A percentile compares a stretch with the other conserved stretches of the same genome.
Evolutionary conservation across 2,329 filamentous ascomycete species (phyloP).

Genomic region (Berkeleyomyces basicola): DNA sequence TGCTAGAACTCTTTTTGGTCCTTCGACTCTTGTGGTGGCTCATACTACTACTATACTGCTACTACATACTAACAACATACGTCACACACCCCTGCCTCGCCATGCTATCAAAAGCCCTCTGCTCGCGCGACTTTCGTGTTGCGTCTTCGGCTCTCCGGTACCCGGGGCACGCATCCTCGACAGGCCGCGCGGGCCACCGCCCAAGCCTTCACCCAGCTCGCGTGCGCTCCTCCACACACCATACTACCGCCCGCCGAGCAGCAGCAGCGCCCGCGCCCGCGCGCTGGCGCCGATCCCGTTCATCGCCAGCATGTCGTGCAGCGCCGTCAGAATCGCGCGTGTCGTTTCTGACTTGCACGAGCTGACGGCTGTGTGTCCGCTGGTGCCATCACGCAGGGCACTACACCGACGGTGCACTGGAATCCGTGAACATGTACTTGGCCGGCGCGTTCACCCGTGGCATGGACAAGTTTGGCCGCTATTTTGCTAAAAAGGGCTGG

Average conservation of each 20-base stretch:
- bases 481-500: conserved; percentile 67
- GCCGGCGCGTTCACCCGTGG: conserved; percentile 40
- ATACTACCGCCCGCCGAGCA: not conserved
- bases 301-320: conserved; percentile 53
- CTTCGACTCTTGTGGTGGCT: no score
- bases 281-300: conserved; percentile 28
- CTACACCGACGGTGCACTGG: conserved; percentile 51
- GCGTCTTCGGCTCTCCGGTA: not conserved
- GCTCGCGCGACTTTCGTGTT: not conserved
- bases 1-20: not conserved
- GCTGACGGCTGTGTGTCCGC: conserved; percentile 70
- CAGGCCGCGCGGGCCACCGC: not conserved
- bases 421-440: conserved; percentile 33
- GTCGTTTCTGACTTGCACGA: conserved; percentile 80
- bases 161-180: not conserved
- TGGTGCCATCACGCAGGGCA: conserved; percentile 60
- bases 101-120: not conserved
- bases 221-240: not conserved
- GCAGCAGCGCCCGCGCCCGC: not conserved
- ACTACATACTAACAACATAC: not conserved
- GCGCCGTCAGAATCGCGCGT: conserved; percentile 67
- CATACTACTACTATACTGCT: not conserved
- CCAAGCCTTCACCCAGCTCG: not conserved
- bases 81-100: not conserved
- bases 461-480: conserved; percentile 58